phyloP scores from a whole-genome alignment of 2,329 filamentous ascomycete genomes.

The Aspergillus brasiliensis region DNA sequence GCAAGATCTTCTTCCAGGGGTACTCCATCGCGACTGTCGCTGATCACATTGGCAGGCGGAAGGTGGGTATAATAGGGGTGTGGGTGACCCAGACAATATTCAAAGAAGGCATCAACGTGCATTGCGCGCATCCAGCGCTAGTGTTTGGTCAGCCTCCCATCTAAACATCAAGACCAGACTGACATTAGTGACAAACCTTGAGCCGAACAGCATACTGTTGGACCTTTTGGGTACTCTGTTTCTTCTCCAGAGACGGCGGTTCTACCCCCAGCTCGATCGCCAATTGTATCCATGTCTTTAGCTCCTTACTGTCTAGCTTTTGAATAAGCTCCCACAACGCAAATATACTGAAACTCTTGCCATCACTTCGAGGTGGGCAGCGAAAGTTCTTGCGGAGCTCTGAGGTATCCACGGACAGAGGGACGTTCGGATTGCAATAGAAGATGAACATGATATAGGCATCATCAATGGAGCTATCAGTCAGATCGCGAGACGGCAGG shows the following conservation, averaged over 20 bases:
- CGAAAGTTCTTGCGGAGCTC: slow-evolving; percentile 76
- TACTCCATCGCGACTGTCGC: slow-evolving; percentile 75
- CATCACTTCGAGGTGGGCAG: slow-evolving; percentile 80
- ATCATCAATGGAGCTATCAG: slow-evolving; percentile 72
- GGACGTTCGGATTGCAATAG: slow-evolving; percentile 84
- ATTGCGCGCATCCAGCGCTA: slow-evolving; percentile 96
- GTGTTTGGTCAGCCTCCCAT: neutral
- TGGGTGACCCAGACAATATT: slow-evolving; percentile 76
- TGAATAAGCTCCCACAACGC: slow-evolving; percentile 75
- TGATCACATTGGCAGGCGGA: slow-evolving; percentile 64
- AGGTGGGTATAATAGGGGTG: slow-evolving; percentile 81
- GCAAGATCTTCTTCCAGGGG: slow-evolving; percentile 86
- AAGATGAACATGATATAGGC: slow-evolving; percentile 84
- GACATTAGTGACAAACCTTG: slow-evolving; percentile 62
- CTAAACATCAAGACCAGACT: neutral
- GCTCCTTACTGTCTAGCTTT: slow-evolving; percentile 76
- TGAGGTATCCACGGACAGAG: slow-evolving; percentile 67
- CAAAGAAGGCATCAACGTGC: slow-evolving; percentile 93
- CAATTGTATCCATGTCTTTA: slow-evolving; percentile 91
- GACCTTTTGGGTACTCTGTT: slow-evolving; percentile 88
- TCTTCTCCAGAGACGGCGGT: slow-evolving; percentile 76
- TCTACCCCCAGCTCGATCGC: slow-evolving; percentile 87
- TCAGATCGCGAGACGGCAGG: slow-evolving; percentile 69
- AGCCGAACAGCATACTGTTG: slow-evolving; percentile 91
- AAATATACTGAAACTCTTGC: slow-evolving; percentile 80